Conservation (phyloP, 169 alveolate species). For the Plasmodium billcollinsi region DNA sequence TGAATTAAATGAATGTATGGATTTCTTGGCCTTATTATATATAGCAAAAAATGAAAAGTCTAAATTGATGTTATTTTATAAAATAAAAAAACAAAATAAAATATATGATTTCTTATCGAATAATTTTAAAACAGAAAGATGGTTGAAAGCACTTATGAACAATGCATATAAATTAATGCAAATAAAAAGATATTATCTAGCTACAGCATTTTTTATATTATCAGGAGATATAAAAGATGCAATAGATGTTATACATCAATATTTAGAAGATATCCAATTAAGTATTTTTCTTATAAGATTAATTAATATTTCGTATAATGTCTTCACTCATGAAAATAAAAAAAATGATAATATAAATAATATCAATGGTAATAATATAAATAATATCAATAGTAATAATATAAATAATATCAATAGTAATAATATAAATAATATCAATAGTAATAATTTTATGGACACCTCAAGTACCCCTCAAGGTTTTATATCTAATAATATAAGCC, state of each 20-base stretch:
- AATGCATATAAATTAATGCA: slow-evolving; percentile 75
- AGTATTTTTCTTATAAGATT: slow-evolving; percentile 57
- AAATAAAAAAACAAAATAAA: slow-evolving; percentile 63
- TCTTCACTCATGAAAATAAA: background rate
- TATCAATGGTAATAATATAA: background rate
- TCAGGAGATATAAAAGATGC: slow-evolving; percentile 66
- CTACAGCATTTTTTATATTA: slow-evolving; percentile 70
- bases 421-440: background rate
- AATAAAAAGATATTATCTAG: slow-evolving; percentile 71
- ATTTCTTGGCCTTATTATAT: slow-evolving; percentile 74
- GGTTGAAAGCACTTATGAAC: slow-evolving; percentile 59
- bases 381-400: background rate
- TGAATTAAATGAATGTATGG: slow-evolving; percentile 68
- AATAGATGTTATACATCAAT: slow-evolving; percentile 64
- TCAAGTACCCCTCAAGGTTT: too few relatives aligned
- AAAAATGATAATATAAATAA: background rate
- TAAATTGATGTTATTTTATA: slow-evolving; percentile 57
- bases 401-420: background rate
- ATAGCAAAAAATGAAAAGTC: slow-evolving; percentile 70
- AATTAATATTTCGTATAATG: slow-evolving; percentile 31
- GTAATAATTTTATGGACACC: background rate
- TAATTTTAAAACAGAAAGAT: slow-evolving; percentile 44
- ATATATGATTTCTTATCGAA: slow-evolving; percentile 53
- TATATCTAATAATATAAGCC: background rate
- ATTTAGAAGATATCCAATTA: slow-evolving; percentile 46